Evolutionary conservation across 2,329 filamentous ascomycete species (phyloP).

Genomic region (Exophiala xenobiotica): DNA sequence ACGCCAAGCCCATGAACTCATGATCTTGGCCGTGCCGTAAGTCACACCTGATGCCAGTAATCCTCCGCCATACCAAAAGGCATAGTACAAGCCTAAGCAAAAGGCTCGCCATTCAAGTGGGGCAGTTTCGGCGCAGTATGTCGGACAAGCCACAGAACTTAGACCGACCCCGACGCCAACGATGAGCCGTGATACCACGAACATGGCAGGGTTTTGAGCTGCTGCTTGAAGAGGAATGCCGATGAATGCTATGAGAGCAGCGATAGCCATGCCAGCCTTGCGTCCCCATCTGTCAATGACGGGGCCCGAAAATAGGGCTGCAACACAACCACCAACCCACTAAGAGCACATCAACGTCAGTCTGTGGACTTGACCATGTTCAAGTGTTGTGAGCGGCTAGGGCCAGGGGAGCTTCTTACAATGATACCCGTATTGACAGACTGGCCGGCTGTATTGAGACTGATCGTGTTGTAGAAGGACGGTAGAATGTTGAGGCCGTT

Average conservation of each 20-base stretch:
- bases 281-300: conserved; percentile 52
- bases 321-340: conserved; percentile 46
- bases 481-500: conserved; percentile 36
- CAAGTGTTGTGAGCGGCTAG: neutral
- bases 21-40: conserved; percentile 10
- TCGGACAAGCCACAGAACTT: conserved; percentile 7
- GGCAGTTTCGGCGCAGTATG: conserved; percentile 1
- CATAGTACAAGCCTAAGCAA: conserved; percentile 13
- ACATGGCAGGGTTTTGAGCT: conserved; percentile 4
- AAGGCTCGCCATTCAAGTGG: conserved; percentile 8
- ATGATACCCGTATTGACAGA: conserved; percentile 33
- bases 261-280: conserved; percentile 53
- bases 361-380: neutral
- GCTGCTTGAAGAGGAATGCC: conserved; percentile 57
- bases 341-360: conserved; percentile 13
- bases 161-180: conserved; percentile 6
- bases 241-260: conserved; percentile 56
- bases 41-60: conserved; percentile 11
- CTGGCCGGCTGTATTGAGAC: conserved; percentile 34
- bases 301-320: conserved; percentile 33
- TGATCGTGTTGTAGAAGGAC: conserved; percentile 35
- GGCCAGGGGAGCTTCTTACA: neutral
- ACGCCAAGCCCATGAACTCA: conserved; percentile 12
- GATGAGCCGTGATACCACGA: conserved; percentile 8
- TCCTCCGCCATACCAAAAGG: conserved; percentile 8